Conservation (phyloP, 2,329 filamentous ascomycete species). For the Fusarium equiseti region DNA sequence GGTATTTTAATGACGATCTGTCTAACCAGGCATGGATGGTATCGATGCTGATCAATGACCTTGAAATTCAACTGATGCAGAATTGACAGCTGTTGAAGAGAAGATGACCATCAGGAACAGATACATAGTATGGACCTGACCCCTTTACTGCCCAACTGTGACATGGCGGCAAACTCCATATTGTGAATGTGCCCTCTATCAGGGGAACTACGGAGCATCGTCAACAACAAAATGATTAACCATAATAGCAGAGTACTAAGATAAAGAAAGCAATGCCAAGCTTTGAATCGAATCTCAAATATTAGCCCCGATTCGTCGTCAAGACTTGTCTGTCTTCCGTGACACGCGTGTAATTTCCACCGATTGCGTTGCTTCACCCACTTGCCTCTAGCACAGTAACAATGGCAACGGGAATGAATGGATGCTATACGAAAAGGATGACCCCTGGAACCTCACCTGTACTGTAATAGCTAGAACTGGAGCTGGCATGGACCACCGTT, state of each 20-base stretch:
- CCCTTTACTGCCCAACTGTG: neutral
- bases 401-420: conserved; percentile 2
- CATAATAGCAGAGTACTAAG: neutral
- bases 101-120: neutral
- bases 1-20: conserved; percentile 5
- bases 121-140: neutral
- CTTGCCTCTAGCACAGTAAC: conserved; percentile 1
- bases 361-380: conserved; percentile 36
- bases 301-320: conserved; percentile 39
- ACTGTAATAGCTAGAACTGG: neutral
- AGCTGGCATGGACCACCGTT: conserved; percentile 27
- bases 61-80: neutral
- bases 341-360: conserved; percentile 37
- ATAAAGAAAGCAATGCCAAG: conserved; percentile 20
- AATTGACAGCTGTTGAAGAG: neutral
- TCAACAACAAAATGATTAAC: neutral
- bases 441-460: neutral
- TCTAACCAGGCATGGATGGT: neutral
- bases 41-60: neutral
- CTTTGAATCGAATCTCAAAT: conserved; percentile 26
- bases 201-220: neutral
- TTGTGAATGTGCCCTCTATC: neutral
- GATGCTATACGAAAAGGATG: conserved; percentile 11
- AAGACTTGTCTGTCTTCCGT: conserved; percentile 4
- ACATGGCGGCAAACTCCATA: neutral